phyloP scores from a whole-genome alignment of 2,329 filamentous ascomycete species.

The Fusarium musae region DNA sequence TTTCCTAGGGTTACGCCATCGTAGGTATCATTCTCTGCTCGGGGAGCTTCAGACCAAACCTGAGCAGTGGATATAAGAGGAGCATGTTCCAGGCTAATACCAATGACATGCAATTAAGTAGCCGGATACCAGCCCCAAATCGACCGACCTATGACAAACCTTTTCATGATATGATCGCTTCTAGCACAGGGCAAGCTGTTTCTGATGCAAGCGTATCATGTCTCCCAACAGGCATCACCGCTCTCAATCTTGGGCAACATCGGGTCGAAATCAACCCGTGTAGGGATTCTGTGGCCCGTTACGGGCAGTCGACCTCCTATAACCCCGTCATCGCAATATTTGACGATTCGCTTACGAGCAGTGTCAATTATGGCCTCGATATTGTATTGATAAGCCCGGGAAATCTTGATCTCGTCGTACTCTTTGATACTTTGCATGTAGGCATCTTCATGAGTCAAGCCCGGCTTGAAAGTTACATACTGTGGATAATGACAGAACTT shows the following conservation, averaged over 20 bases:
- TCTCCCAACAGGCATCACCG: background rate
- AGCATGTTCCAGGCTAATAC: background rate
- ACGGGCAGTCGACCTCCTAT: background rate
- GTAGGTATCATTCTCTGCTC: background rate
- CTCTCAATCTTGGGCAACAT: background rate
- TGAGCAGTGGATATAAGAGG: background rate
- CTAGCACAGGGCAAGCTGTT: background rate
- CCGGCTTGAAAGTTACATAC: background rate
- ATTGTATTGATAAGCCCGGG: background rate
- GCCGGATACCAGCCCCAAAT: background rate
- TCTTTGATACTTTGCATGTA: background rate
- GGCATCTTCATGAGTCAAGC: background rate
- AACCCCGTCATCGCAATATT: background rate
- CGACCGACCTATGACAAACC: background rate
- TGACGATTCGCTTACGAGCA: background rate
- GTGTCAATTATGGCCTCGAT: background rate
- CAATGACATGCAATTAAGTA: background rate
- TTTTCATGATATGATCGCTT: background rate
- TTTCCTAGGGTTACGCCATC: background rate
- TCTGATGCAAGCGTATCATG: background rate
- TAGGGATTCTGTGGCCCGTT: background rate
- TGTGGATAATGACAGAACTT: background rate
- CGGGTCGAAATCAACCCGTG: background rate
- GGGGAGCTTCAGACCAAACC: background rate
- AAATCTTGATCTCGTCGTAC: background rate